A percentile compares a stretch with the other conserved stretches of the same genome.
phyloP scores from a whole-genome alignment of 1,284 basidiomycete genomes.

The Tranzscheliella williamsii region DNA sequence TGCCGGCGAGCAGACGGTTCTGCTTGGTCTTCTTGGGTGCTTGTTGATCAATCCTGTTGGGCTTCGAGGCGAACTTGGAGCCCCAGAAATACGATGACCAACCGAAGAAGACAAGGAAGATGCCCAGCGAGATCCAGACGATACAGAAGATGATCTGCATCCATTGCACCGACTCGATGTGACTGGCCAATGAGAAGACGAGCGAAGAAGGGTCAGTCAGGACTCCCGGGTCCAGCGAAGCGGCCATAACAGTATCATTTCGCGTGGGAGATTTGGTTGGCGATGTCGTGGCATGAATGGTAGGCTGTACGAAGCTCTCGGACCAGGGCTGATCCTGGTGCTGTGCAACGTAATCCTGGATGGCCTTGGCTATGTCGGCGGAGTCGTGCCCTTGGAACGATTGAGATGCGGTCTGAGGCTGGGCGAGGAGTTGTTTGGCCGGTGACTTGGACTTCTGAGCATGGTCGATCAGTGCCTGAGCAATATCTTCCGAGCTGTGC shows the following conservation, averaged over 20 bases:
- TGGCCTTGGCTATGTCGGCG: slow-evolving; percentile 33
- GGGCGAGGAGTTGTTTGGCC: slow-evolving; percentile 8
- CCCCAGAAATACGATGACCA: slow-evolving; percentile 52
- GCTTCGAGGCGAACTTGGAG: slow-evolving; percentile 3
- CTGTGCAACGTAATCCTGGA: slow-evolving; percentile 25
- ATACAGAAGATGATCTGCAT: slow-evolving; percentile 41
- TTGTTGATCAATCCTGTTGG: slow-evolving; percentile 12
- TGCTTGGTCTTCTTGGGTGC: slow-evolving; percentile 1
- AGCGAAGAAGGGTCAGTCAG: too few relatives aligned
- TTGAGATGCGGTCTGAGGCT: neutral
- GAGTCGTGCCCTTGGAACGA: slow-evolving; percentile 27
- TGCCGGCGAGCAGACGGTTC: slow-evolving; percentile 4
- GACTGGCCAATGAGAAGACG: slow-evolving; percentile 20
- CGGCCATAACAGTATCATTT: neutral
- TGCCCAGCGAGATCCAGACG: slow-evolving; percentile 39
- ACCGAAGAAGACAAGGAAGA: slow-evolving; percentile 49
- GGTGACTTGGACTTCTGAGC: slow-evolving; percentile 23
- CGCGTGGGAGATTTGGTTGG: neutral
- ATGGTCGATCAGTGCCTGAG: slow-evolving; percentile 24
- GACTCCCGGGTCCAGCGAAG: neutral
- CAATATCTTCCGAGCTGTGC: slow-evolving; percentile 32
- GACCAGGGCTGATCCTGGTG: slow-evolving; percentile 26
- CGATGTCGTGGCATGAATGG: neutral
- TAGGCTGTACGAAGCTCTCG: slow-evolving; percentile 6
- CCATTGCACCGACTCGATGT: slow-evolving; percentile 24